phyloP scores from a whole-genome alignment of 768 basidiomycete genomes.

The Rhizopogon vesiculosus region DNA sequence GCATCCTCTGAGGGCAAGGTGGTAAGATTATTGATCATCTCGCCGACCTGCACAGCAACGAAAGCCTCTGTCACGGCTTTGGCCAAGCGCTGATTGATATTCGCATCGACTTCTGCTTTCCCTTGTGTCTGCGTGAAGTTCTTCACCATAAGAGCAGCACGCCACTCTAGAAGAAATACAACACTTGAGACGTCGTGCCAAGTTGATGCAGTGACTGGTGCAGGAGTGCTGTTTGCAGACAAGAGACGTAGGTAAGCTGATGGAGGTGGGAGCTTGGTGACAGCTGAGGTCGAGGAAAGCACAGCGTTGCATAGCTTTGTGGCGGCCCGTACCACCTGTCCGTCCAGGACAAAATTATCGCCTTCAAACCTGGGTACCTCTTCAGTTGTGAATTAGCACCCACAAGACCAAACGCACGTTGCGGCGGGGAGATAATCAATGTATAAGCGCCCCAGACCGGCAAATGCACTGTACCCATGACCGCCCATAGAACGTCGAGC shows the following conservation, averaged over 20 bases:
- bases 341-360: conserved; percentile 74
- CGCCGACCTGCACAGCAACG: conserved; percentile 50
- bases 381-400: not conserved
- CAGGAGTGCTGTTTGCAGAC: conserved; percentile 11
- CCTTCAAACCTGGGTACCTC: conserved; percentile 55
- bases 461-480: conserved; percentile 68
- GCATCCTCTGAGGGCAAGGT: conserved; percentile 13
- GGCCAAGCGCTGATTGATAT: conserved; percentile 51
- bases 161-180: conserved; percentile 55
- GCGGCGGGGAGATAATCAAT: conserved; percentile 60
- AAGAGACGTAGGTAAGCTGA: conserved; percentile 53
- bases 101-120: conserved; percentile 37
- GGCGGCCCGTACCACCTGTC: conserved; percentile 69
- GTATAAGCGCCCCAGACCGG: conserved; percentile 62
- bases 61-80: conserved; percentile 69
- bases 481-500: conserved; percentile 72
- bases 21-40: conserved; percentile 35
- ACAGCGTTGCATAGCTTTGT: conserved; percentile 47
- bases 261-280: conserved; percentile 6
- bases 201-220: conserved; percentile 16
- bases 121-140: conserved; percentile 32
- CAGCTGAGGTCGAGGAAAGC: conserved; percentile 41
- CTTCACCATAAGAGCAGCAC: conserved; percentile 57
- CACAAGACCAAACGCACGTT: conserved; percentile 39
- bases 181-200: conserved; percentile 36